Base-by-base conservation (phyloP, 805 yeast genomes). In the Pichia scutulata region DNA sequence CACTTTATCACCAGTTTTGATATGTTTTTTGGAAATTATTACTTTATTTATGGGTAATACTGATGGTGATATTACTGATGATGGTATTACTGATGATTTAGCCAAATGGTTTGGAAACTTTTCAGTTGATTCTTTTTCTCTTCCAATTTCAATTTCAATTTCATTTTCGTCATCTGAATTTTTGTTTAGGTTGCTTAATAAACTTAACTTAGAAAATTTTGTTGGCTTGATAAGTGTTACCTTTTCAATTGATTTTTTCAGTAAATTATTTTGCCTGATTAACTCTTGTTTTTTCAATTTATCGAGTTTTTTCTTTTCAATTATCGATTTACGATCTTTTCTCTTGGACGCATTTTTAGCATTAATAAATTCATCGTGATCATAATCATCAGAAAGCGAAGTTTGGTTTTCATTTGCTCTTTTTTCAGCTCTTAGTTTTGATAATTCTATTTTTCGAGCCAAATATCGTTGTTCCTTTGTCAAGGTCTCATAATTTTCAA, bases 401-500 rank as follows among this genome's bases (percentile, higher is more conserved):
- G 18, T 13, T 28, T 12, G 36, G 14, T 46, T 30, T 30, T 44
- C 47, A 16, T 43, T 2, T 37, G 40, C 43, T 44, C 24, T 39
- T 9, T 39, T 19, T 33, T 33, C 37, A n/a, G 42, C 46, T 40
- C 55, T 53, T n/a, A 40, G 18, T 39, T 44, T 46, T 19, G 49
- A 41, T 23, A 46, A 48, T 40, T 44, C 52, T 21, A 43, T 37
- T 28, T 45, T 44, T 47, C 67, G 55, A 4, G 68, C 67, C 25
- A 54, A 52, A n/a, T 64, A 65, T 43, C 60, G 60, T 43, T 62
- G 61, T 39, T 61, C 64, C 39, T 61, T 51, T 6, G 62, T 54
- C 55, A 64, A 52, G 14, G 42, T 44, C 13, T 59, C 48, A 44
- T 63, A 61, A 24, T 55, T 54, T 26, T 55, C 58, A 47, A 56